Evolutionary conservation across 352 stramenopile genomes (phyloP).

Genomic region (Peronospora farinosa): DNA sequence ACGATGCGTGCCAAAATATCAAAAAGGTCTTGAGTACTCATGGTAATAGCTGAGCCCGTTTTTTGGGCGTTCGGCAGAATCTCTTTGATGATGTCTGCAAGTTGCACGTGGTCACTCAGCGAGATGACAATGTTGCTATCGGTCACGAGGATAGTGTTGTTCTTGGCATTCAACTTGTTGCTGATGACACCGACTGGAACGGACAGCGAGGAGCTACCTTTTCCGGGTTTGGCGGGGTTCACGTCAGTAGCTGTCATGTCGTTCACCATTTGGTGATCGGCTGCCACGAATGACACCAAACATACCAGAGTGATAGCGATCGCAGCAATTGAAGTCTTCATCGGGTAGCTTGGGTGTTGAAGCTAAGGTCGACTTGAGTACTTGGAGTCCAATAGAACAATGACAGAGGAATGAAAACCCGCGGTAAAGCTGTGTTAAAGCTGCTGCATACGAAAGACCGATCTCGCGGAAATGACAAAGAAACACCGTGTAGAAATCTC

Average conservation of each 20-base stretch:
- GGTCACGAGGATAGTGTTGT: constrained; percentile 15
- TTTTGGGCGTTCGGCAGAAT: constrained; percentile 9
- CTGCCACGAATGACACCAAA: constrained; percentile 9
- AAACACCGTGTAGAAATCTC: background rate
- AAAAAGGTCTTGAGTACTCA: constrained; percentile 9
- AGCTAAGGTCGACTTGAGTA: constrained; percentile 8
- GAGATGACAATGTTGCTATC: constrained; percentile 17
- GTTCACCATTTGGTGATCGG: constrained; percentile 3
- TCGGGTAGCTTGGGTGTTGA: constrained; percentile 6
- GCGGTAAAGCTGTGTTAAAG: background rate
- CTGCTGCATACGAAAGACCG: background rate
- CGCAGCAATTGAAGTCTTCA: constrained; percentile 7
- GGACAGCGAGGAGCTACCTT: background rate
- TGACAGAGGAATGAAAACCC: constrained; percentile 2
- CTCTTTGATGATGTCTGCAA: constrained; percentile 14
- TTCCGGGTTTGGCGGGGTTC: constrained; percentile 2
- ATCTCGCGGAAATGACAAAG: background rate
- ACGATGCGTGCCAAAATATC: constrained; percentile 2
- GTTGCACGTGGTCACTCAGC: constrained; percentile 12
- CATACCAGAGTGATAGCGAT: constrained; percentile 10
- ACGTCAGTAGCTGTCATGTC: background rate
- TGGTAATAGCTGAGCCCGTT: background rate
- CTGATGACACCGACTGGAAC: constrained; percentile 3
- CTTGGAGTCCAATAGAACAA: constrained; percentile 20
- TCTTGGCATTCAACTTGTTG: constrained; percentile 11